Base-by-base conservation (phyloP, 495 filamentous ascomycete species). In the Hypomontagnella monticulosa region DNA sequence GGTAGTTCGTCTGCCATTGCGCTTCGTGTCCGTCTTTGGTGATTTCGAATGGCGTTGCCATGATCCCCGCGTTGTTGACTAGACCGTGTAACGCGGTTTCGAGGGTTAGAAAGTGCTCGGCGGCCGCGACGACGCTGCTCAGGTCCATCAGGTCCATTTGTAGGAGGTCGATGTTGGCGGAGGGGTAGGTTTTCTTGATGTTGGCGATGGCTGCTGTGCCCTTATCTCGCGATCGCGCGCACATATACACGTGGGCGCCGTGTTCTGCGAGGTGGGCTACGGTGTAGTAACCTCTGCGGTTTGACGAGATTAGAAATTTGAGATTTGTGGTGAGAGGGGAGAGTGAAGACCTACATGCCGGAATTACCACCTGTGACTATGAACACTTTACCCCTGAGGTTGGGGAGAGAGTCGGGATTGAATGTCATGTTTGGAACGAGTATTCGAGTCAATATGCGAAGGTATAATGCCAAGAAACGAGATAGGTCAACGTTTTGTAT, bases 11-110 rank as follows among this genome's bases (percentile, higher is more conserved):
- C 61, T 81, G 71, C 66, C 52, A 81, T 55, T 85, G 80, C 0
- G 72, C 71, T 65, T 85, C 83, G 67, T 79, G 76, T n/a, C 79
- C 80, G 53, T 86, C 81, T 18, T 53, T 63, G 4, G 78, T 84
- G 9, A 77, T 69, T 42, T 67, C 64, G 10, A 78, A 69, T 12
- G 75, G 75, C 11, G 73, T 66, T 3, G 64, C 77, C 79, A 85
- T 83, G 47, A 85, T 72, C 34, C 73, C 73, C 20, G 73, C 73
- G 66, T 75, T 75, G 52, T 73, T 73, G 42, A 75, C 34, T 15
- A 75, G 59, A 2, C 71, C 73, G 46, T 83, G 70, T 15, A 75
- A 40, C 3, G 57, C 37, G 2, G 64, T 65, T 41, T 75, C 67
- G 30, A 42, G 52, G 16, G 57, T n/a, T 48, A 66, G 63, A 18